phyloP scores from a whole-genome alignment of 169 alveolate species.

The Plasmodium vinckei region DNA sequence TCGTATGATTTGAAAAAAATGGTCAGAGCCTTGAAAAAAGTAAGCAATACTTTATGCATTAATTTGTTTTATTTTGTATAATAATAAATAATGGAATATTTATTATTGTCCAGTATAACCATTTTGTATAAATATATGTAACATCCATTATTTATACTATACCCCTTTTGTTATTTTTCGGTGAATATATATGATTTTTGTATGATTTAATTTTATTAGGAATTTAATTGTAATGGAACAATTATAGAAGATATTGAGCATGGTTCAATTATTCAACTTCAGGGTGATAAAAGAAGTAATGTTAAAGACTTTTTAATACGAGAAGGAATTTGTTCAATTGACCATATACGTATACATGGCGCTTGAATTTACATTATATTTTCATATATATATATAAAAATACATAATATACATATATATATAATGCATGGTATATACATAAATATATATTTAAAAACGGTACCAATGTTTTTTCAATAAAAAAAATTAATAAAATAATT shows the following conservation, averaged over 20 bases:
- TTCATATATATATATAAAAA: neutral
- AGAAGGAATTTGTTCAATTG: slow-evolving; percentile 90
- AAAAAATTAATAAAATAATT: neutral
- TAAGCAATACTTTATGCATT: neutral
- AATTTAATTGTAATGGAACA: slow-evolving; percentile 95
- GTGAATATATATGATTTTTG: neutral
- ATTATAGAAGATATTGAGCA: slow-evolving; percentile 93
- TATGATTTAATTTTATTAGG: slow-evolving; percentile 31
- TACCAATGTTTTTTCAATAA: too few species aligned
- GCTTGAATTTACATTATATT: slow-evolving; percentile 78
- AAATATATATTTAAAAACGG: neutral
- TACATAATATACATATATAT: slow-evolving; percentile 9
- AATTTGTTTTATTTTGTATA: too few species aligned
- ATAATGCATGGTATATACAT: slow-evolving; percentile 4
- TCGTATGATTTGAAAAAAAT: slow-evolving; percentile 92
- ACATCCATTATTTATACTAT: neutral
- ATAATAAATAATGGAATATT: neutral
- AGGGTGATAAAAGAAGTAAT: slow-evolving; percentile 90
- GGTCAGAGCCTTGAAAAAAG: slow-evolving; percentile 93
- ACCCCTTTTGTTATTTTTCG: neutral
- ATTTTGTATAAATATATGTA: neutral
- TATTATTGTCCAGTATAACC: neutral
- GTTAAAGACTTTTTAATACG: slow-evolving; percentile 91
- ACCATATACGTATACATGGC: slow-evolving; percentile 93
- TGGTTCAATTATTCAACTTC: slow-evolving; percentile 93